Evolutionary conservation across 352 stramenopile species (phyloP).

Genomic region (Phytophthora foliorum): DNA sequence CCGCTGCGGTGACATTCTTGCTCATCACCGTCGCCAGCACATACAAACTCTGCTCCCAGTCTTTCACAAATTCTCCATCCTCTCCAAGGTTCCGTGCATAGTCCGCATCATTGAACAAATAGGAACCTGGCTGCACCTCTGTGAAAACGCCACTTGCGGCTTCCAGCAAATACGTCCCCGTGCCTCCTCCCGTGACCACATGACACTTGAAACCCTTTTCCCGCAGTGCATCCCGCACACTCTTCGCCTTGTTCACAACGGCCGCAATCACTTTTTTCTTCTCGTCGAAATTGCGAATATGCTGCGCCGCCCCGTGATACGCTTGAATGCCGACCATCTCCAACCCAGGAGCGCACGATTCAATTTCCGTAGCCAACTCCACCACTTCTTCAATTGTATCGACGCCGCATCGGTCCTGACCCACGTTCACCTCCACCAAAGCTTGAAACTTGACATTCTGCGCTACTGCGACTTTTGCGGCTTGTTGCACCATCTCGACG

Average conservation of each 20-base stretch:
- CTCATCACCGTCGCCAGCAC: slow-evolving; percentile 81
- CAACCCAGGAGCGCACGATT: slow-evolving; percentile 27
- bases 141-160: slow-evolving; percentile 71
- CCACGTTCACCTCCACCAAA: slow-evolving; percentile 82
- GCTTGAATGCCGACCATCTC: slow-evolving; percentile 68
- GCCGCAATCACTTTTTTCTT: slow-evolving; percentile 54
- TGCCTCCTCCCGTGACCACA: slow-evolving; percentile 78
- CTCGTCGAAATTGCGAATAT: slow-evolving; percentile 69
- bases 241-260: slow-evolving; percentile 53
- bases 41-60: slow-evolving; percentile 76
- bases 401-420: slow-evolving; percentile 79
- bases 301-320: slow-evolving; percentile 80
- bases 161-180: slow-evolving; percentile 75
- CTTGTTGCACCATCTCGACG: slow-evolving; percentile 50
- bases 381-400: slow-evolving; percentile 58
- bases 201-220: slow-evolving; percentile 51
- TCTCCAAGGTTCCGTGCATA: slow-evolving; percentile 65
- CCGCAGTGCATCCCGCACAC: slow-evolving; percentile 50
- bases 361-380: slow-evolving; percentile 49
- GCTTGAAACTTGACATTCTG: slow-evolving; percentile 51
- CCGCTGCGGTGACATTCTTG: slow-evolving; percentile 40
- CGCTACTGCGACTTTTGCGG: slow-evolving; percentile 36
- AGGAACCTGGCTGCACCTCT: slow-evolving; percentile 82
- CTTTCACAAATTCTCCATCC: slow-evolving; percentile 46
- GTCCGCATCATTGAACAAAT: slow-evolving; percentile 83